Percentiles rank a stretch among this genome's conserved stretches.
Evolutionary conservation across 805 yeast species (phyloP).

Genomic region (Ogataea pilisensis): DNA sequence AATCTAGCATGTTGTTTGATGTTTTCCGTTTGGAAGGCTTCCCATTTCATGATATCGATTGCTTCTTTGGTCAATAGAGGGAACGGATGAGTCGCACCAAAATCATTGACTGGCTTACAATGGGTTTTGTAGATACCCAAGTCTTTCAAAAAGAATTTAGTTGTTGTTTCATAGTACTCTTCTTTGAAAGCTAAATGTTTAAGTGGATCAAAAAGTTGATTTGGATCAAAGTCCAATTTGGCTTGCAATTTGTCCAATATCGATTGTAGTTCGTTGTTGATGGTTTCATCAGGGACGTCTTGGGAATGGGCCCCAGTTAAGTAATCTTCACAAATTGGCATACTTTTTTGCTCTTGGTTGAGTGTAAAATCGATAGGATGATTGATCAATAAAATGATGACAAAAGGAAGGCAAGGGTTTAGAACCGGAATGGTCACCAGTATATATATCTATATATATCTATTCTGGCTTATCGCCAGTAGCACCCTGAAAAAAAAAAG

Average conservation of each 20-base stretch:
- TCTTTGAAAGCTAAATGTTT: slow-evolving; percentile 36
- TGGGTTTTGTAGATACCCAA: slow-evolving; percentile 35
- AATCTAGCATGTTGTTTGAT: slow-evolving; percentile 41
- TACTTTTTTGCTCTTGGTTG: not conserved
- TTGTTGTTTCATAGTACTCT: slow-evolving; percentile 34
- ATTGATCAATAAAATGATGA: too few relatives aligned
- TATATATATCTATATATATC: too few relatives aligned
- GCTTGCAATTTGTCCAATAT: slow-evolving; percentile 14
- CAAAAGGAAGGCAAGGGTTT: too few relatives aligned
- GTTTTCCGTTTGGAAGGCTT: slow-evolving; percentile 41
- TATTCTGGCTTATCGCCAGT: too few relatives aligned
- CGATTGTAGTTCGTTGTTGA: slow-evolving; percentile 21
- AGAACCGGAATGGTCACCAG: too few relatives aligned
- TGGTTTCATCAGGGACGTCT: slow-evolving; percentile 25
- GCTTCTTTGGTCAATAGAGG: slow-evolving; percentile 58
- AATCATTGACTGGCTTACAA: slow-evolving; percentile 30
- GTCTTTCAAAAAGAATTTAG: slow-evolving; percentile 35
- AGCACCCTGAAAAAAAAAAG: too few relatives aligned
- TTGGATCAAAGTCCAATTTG: slow-evolving; percentile 14
- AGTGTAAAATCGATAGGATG: not conserved
- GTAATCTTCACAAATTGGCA: slow-evolving; percentile 17
- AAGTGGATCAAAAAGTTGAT: slow-evolving; percentile 33
- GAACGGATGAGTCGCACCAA: slow-evolving; percentile 52
- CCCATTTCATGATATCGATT: slow-evolving; percentile 50
- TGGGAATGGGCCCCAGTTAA: slow-evolving; percentile 21